Conservation (phyloP, 768 basidiomycete genomes). For the Boletellus sp. region DNA sequence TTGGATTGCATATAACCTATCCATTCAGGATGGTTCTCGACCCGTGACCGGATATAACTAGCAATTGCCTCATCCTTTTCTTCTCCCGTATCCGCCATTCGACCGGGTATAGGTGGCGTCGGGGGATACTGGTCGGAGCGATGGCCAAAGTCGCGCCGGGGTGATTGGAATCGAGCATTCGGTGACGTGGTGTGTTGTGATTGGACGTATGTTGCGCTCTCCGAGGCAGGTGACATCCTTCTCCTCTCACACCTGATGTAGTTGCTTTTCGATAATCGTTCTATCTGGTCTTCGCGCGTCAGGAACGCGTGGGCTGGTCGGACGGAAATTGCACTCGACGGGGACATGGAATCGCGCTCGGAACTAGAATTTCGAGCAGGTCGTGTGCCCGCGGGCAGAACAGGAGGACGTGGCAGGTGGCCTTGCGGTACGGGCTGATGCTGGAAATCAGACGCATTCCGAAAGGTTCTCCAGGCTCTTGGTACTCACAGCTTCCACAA, state of each 20-base stretch:
- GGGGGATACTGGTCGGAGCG: constrained; percentile 2
- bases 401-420: constrained; percentile 24
- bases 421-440: constrained; percentile 26
- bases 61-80: constrained; percentile 41
- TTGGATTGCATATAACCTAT: constrained; percentile 43
- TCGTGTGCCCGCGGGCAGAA: constrained; percentile 4
- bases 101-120: constrained; percentile 27
- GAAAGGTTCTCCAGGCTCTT: background rate
- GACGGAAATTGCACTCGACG: background rate
- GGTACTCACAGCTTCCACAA: constrained; percentile 54
- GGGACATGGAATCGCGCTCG: constrained; percentile 13
- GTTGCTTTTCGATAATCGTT: constrained; percentile 24
- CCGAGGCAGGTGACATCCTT: constrained; percentile 15
- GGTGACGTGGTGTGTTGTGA: constrained; percentile 14
- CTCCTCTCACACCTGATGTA: constrained; percentile 9
- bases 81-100: constrained; percentile 33
- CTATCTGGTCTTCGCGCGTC: constrained; percentile 29
- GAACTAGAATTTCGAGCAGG: constrained; percentile 16
- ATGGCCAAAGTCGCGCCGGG: constrained; percentile 1
- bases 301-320: constrained; percentile 8
- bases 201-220: constrained; percentile 16
- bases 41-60: constrained; percentile 39
- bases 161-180: background rate
- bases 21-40: constrained; percentile 47
- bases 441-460: constrained; percentile 6